Base-by-base conservation (phyloP, 2,329 filamentous ascomycete species). In the Davidsoniella eucalypti region DNA sequence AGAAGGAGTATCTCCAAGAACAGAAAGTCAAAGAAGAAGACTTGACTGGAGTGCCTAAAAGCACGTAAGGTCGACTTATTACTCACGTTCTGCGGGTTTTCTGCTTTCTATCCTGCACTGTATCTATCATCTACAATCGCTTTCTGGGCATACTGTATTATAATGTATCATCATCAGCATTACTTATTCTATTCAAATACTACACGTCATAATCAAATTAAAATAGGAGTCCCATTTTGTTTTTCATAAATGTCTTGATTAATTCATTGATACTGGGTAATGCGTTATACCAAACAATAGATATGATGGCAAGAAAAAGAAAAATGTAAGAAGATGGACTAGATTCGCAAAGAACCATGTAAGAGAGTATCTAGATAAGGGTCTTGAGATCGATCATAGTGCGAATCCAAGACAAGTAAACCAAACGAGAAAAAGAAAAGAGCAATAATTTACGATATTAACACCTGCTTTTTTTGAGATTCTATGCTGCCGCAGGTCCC, bases 1-100 rank as follows among this genome's bases (percentile, higher is more conserved):
- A 96, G 67, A 76, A 82, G 59, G 85, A 98, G 64, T 96, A 95
- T 65, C 80, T 82, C 63, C 90, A 90, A 64, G 72, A 87, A 29
- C 92, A 98, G 67, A 84, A 70, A 4, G 88, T 96, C 12, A 47
- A 53, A 25, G 40, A 40, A n/a, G 29, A 46, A 2, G 52, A 52
- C 38, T 44, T 52, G 17, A 37, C 46, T 7, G 33, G n/a, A 3
- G 50, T 52, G 17, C 50, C 52, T 5, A 54, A 50, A 39, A 45
- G 10, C 16, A 33, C 38, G 37, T 41, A 16, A 21, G 5, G 33
- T 16, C 12, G 12, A 7, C 26, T 9, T 26, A 25, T 5, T 33
- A 10, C 5, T 23, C 2, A 23, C 4, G 4, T 23, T 17, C 7
- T 49, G 23, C 47, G 39, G 44, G 12, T 46, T 36, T 9, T 41